phyloP scores from a whole-genome alignment of 1,139 yeast genomes.

The Nakaseomyces uthaithaninus region DNA sequence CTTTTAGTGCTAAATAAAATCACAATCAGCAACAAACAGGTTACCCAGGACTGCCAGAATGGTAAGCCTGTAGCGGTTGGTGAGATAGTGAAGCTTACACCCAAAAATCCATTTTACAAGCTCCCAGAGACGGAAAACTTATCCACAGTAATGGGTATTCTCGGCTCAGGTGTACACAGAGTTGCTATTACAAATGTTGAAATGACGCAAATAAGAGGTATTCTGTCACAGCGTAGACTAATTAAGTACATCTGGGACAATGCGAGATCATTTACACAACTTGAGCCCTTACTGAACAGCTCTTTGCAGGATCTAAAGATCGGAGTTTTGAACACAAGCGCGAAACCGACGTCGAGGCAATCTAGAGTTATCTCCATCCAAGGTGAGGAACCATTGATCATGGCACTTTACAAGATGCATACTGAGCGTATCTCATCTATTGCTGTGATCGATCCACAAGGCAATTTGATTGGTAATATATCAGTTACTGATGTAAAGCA shows the following conservation, averaged over 20 bases:
- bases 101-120: conserved; percentile 79
- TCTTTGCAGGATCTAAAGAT: conserved; percentile 35
- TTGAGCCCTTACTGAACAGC: conserved; percentile 64
- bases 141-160: conserved; percentile 67
- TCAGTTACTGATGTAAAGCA: conserved; percentile 89
- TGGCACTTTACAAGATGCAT: conserved; percentile 82
- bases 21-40: conserved; percentile 33
- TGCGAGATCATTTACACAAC: conserved; percentile 71
- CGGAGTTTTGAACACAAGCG: conserved; percentile 28
- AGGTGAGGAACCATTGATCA: conserved; percentile 81
- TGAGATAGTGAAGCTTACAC: conserved; percentile 47
- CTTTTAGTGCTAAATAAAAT: conserved; percentile 66
- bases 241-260: conserved; percentile 84
- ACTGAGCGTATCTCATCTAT: conserved; percentile 75
- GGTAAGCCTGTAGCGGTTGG: conserved; percentile 32
- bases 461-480: conserved; percentile 77
- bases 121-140: conserved; percentile 62
- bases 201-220: conserved; percentile 52
- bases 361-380: conserved; percentile 60
- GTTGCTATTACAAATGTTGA: conserved; percentile 65
- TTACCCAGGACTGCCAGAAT: conserved; percentile 30
- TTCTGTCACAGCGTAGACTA: conserved; percentile 81
- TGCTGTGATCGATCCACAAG: conserved; percentile 82
- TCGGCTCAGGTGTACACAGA: conserved; percentile 91
- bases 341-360: conserved; percentile 28